These are phyloP conservation scores for Lentithecium fluviatile DNA, from an alignment of 495 filamentous ascomycete genomes.

Conservation along the genomic window DNA sequence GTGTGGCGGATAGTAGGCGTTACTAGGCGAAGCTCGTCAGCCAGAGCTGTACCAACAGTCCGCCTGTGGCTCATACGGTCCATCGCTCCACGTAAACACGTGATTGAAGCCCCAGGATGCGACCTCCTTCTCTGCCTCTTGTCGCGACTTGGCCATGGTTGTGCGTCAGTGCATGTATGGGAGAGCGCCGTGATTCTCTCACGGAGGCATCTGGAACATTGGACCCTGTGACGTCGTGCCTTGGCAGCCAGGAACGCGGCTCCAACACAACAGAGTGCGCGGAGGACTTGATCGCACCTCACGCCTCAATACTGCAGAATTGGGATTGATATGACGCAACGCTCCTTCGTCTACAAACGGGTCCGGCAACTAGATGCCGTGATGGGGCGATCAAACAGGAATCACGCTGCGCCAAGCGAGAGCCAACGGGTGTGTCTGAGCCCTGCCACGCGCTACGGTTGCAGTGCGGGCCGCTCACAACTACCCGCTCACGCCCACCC, in stretches of 20 bases:
- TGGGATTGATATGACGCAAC: no score
- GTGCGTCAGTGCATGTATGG: not conserved
- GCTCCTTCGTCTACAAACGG: not conserved
- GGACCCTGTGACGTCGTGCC: constrained; percentile 18
- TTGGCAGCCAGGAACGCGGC: not conserved
- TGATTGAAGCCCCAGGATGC: constrained; percentile 71
- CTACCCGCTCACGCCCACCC: not conserved
- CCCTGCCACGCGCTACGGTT: constrained; percentile 1
- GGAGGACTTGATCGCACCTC: no score
- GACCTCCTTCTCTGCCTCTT: constrained; percentile 63
- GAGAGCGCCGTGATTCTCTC: not conserved
- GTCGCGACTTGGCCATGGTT: constrained; percentile 31
- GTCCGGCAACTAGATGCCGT: not conserved
- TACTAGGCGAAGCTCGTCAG: constrained; percentile 43
- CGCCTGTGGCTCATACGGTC: constrained; percentile 52
- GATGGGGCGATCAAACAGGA: constrained; percentile 18
- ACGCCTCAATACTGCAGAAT: no score
- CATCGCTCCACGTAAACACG: constrained; percentile 81
- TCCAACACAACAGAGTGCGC: no score
- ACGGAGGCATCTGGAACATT: not conserved
- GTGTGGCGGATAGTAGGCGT: constrained; percentile 75
- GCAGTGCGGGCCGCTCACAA: not conserved
- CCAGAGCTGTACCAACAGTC: not conserved
- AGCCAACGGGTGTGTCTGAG: constrained; percentile 1
- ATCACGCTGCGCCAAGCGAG: not conserved